Percentiles rank a stretch among this genome's conserved stretches.
phyloP scores from a whole-genome alignment of 75 land plant species.

The Isoetes taiwanensis region DNA sequence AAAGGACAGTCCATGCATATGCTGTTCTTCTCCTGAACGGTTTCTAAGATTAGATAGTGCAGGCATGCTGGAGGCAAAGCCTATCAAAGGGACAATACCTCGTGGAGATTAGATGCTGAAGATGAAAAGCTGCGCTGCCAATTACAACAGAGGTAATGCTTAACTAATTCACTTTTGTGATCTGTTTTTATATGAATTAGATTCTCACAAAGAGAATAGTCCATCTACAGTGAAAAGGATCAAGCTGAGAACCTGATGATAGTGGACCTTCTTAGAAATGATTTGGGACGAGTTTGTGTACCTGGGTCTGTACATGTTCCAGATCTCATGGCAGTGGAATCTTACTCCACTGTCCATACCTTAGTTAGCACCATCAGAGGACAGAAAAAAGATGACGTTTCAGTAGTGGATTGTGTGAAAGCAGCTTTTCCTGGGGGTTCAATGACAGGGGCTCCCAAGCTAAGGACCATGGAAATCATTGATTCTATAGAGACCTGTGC shows the following conservation, averaged over 20 bases:
- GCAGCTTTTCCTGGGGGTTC: conserved; percentile 99
- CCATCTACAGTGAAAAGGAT: conserved; percentile 74
- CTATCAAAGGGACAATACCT: conserved; percentile 88
- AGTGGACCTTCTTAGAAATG: conserved; percentile 92
- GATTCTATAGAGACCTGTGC: conserved; percentile 68
- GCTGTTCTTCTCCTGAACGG: conserved; percentile 92
- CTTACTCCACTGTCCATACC: conserved; percentile 95
- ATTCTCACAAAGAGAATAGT: background rate
- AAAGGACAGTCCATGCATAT: conserved; percentile 52
- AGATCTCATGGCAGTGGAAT: conserved; percentile 79
- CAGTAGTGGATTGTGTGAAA: conserved; percentile 64
- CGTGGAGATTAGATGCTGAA: conserved; percentile 63
- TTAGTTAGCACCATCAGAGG: conserved; percentile 94
- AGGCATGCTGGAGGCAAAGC: conserved; percentile 87
- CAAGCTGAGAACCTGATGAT: conserved; percentile 99
- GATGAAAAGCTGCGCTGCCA: conserved; percentile 57
- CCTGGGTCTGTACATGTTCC: conserved; percentile 94
- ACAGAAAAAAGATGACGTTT: conserved; percentile 32
- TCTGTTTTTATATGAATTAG: background rate
- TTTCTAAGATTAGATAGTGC: conserved; percentile 53
- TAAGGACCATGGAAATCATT: conserved; percentile 87
- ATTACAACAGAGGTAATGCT: conserved; percentile 61
- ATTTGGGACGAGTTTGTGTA: conserved; percentile 89
- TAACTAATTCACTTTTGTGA: background rate
- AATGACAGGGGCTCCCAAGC: conserved; percentile 97